These are phyloP conservation scores for Dianthus caryophyllus DNA, from an alignment of 148 eudicot species.

Conservation along the genomic window DNA sequence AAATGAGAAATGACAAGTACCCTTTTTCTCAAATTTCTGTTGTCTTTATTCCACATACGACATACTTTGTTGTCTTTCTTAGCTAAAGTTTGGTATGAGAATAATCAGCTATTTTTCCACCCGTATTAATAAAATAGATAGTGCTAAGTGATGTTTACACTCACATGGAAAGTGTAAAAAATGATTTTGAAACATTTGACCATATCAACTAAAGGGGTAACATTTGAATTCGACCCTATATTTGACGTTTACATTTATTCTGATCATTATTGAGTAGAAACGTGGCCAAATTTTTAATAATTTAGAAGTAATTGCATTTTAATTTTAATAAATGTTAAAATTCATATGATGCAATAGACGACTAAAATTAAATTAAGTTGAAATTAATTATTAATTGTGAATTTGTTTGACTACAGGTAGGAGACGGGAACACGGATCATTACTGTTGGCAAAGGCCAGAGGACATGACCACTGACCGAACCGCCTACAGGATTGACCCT, in stretches of 20 bases:
- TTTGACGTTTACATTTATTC: too few relatives aligned
- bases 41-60: slow-evolving; percentile 13
- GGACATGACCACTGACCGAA: slow-evolving; percentile 87
- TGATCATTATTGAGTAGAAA: too few relatives aligned
- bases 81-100: slow-evolving; percentile 15
- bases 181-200: too few relatives aligned
- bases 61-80: neutral
- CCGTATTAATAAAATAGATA: neutral
- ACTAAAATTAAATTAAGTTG: slow-evolving; percentile 9
- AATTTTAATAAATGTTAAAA: too few relatives aligned
- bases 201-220: too few relatives aligned
- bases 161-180: too few relatives aligned
- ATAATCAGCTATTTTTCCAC: slow-evolving; percentile 12
- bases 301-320: too few relatives aligned
- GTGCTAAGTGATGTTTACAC: too few relatives aligned
- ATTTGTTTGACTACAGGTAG: slow-evolving; percentile 50
- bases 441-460: slow-evolving; percentile 99
- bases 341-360: too few relatives aligned
- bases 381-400: slow-evolving; percentile 16
- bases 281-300: too few relatives aligned
- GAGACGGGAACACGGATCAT: slow-evolving; percentile 95
- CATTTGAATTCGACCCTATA: too few relatives aligned
- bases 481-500: slow-evolving; percentile 76
- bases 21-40: neutral
- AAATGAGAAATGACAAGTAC: slow-evolving; percentile 7